Conservation (phyloP, 129 eudicot species). For the Arctium minus region DNA sequence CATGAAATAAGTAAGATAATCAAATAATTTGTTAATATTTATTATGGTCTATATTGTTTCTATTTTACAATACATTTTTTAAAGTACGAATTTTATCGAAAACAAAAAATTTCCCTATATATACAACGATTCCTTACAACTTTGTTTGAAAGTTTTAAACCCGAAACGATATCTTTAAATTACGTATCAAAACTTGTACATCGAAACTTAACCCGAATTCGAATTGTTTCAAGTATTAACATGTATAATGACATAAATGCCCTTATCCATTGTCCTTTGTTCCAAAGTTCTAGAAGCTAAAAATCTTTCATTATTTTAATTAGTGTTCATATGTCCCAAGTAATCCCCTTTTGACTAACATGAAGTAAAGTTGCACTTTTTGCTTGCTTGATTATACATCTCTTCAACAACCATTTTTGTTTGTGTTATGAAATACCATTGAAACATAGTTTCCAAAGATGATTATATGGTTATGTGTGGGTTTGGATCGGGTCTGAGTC, state of each 20-base stretch:
- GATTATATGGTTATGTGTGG: too few species aligned
- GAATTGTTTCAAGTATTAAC: background rate
- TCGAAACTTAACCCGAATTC: too few species aligned
- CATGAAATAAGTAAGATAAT: background rate
- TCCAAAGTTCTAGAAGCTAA: constrained; percentile 22
- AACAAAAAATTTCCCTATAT: background rate
- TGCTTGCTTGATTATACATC: too few species aligned
- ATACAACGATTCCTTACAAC: background rate
- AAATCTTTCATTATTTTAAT: background rate
- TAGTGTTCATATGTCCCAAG: background rate
- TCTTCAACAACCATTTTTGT: too few species aligned
- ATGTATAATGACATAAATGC: background rate
- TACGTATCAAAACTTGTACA: background rate
- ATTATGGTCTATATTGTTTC: too few species aligned
- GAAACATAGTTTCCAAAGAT: too few species aligned
- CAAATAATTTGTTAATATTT: too few species aligned
- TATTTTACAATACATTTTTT: too few species aligned
- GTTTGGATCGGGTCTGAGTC: too few species aligned
- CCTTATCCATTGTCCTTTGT: background rate
- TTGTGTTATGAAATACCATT: too few species aligned
- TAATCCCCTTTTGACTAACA: constrained; percentile 16
- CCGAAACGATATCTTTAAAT: background rate
- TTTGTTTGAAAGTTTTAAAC: background rate
- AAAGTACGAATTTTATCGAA: background rate
- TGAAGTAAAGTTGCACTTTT: background rate